Evolutionary conservation across 495 filamentous ascomycete genomes (phyloP), one percentile per base, ranked within the genome.

Genomic region (Penicillium cinerascens): DNA sequence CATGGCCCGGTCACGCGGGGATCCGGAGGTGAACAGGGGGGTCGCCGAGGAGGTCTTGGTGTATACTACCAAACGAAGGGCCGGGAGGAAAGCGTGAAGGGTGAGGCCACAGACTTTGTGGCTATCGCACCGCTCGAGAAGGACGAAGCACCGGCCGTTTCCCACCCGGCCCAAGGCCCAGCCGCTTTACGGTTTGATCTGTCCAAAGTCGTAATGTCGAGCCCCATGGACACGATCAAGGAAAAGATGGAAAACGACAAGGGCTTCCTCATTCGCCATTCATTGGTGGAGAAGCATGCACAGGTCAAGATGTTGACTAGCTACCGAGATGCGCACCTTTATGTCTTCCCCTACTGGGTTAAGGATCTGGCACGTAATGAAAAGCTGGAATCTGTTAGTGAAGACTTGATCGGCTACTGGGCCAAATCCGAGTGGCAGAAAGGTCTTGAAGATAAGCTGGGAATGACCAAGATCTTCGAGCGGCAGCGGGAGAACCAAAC

Each of bases 351-450:
- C 0, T 82, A 85, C 56, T 97, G 95, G 93, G 82, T 95, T 6
- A 78, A 91, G 56, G 83, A 91, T n/a, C 82, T 96, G 61, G 80
- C 92, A 44, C 74, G 72, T 22, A 92, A 97, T 54, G 86, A 92
- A 17, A 82, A 76, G 17, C 79, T 97, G 40, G 87, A 96, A 45
- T 92, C 82, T 37, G 82, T 99, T 47, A 86, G 87, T 45, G 93
- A 99, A 70, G 95, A 97, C 59, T 80, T 97, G 17, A 69, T 99
- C 16, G 92, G 92, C 11, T 95, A 87, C 86, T 95, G 91, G 92
- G 90, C 91, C 11, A 97, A 97, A 65, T 80, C 91, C 1, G 83
- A 80, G 29, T 99, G 93, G 93, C 92, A 97, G 68, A 74, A 81
- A 20, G 87, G 89, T 0, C 73, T 97, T 0, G 82, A 78, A 1